Conservation (phyloP, 2,329 filamentous ascomycete species). For the Ophiognomonia clavigignenti-juglandacearum region DNA sequence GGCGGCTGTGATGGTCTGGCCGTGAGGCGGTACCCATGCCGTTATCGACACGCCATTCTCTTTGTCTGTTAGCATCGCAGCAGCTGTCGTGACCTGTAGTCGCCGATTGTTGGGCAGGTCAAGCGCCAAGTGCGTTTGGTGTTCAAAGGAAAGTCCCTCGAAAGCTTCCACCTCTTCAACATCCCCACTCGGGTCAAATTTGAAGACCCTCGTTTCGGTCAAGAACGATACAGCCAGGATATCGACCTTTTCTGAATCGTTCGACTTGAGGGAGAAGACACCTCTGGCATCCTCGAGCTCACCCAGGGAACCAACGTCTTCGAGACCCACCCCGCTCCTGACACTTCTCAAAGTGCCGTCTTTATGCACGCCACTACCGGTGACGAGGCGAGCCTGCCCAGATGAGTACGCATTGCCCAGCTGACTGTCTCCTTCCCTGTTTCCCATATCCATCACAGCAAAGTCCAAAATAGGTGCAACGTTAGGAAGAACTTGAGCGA, state of each 20-base stretch:
- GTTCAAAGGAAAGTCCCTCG: conserved; percentile 62
- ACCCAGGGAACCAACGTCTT: conserved; percentile 77
- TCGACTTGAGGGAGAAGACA: conserved; percentile 63
- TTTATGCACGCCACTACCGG: conserved; percentile 83
- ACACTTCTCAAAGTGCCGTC: conserved; percentile 88
- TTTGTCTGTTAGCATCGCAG: conserved; percentile 57
- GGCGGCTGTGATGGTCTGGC: conserved; percentile 66
- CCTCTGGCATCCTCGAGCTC: conserved; percentile 71
- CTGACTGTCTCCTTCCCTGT: conserved; percentile 70
- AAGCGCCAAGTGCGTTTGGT: conserved; percentile 66
- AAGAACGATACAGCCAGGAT: conserved; percentile 76
- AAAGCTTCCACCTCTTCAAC: conserved; percentile 84
- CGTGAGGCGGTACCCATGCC: conserved; percentile 53
- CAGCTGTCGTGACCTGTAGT: conserved; percentile 69
- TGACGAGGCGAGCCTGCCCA: conserved; percentile 88
- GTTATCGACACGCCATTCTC: conserved; percentile 50
- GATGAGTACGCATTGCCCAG: conserved; percentile 85
- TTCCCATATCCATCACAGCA: conserved; percentile 92
- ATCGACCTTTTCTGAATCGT: conserved; percentile 50
- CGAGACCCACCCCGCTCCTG: conserved; percentile 86
- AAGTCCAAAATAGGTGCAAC: conserved; percentile 91
- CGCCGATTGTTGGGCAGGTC: conserved; percentile 61
- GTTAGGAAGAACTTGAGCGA: conserved; percentile 74
- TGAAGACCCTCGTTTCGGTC: conserved; percentile 77
- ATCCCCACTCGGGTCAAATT: conserved; percentile 67